Evolutionary conservation across 2,329 filamentous ascomycete genomes (phyloP), one percentile per base, ranked within the genome.

Genomic region (Scopulariopsis brevicaulis): DNA sequence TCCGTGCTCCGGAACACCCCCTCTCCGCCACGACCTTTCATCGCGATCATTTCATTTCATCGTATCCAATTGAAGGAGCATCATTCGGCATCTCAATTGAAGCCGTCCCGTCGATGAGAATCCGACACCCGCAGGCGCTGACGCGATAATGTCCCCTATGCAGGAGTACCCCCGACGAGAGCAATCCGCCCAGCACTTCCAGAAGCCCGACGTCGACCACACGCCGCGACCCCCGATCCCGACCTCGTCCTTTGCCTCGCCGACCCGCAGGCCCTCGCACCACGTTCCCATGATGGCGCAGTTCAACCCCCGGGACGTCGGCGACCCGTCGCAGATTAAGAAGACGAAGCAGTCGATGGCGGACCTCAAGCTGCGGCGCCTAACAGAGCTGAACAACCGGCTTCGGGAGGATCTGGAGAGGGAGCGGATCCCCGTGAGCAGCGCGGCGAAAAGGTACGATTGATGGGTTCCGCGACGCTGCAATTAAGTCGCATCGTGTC

Each of bases 341-440:
- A 96, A 92, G 79, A 97, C 95, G 79, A 96, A 96, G 81, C 94
- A 97, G 78, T 96, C 90, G 71, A 97, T 99, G 90, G 93, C 93
- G 66, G 94, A 99, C 73, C 83, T 99, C 64, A 99, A 99, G 82
- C 84, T 97, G 68, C 87, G 94, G 68, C 88, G 94, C 64, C 81
- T 99, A 74, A 97, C 92, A 61, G 94, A 99, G 78, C 84, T 99
- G 68, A 99, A 97, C 81, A 90, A 90, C 74, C 87, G 94, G 66
- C 78, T 99, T 72, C 89, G 92, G 68, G 94, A 99, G 75, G 94
- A 99, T 72, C 80, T 99, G 63, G 94, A 97, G 68, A 85, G 94
- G 71, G 91, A 96, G 71, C 84, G 94, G 67, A 96, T 97, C 70
- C 94, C 93, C 64, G 91, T 97, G 61, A 96, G 91, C 68, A 91